phyloP scores from a whole-genome alignment of 1,139 yeast genomes.

The Insectozyma bohioensis region DNA sequence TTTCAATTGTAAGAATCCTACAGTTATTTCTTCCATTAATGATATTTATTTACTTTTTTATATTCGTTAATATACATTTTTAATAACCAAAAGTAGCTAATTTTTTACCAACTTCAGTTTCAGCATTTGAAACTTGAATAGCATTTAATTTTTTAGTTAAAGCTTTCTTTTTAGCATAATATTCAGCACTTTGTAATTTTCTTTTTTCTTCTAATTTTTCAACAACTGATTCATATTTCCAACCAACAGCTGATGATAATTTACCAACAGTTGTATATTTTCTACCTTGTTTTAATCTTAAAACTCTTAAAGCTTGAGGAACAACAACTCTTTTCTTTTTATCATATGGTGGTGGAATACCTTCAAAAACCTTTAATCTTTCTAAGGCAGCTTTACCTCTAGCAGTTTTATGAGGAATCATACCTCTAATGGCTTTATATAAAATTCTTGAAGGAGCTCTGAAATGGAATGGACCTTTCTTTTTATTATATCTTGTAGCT shows the following conservation, averaged over 20 bases:
- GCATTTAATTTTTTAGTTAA: slow-evolving; percentile 86
- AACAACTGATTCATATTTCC: slow-evolving; percentile 99
- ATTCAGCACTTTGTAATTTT: slow-evolving; percentile 98
- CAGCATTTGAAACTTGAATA: slow-evolving; percentile 80
- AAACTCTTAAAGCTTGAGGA: slow-evolving; percentile 99
- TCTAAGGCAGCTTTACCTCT: slow-evolving; percentile 99
- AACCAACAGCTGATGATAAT: slow-evolving; percentile 95
- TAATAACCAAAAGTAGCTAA: slow-evolving; percentile 82
- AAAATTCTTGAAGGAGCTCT: slow-evolving; percentile 99
- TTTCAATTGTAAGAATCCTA: slow-evolving; percentile 1
- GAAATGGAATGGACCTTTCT: slow-evolving; percentile 99
- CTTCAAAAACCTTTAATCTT: slow-evolving; percentile 99
- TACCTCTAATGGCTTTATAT: slow-evolving; percentile 99
- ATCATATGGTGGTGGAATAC: slow-evolving; percentile 99
- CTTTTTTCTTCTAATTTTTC: slow-evolving; percentile 99
- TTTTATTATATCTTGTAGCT: slow-evolving; percentile 98
- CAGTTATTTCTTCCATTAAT: not conserved
- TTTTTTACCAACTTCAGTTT: slow-evolving; percentile 71
- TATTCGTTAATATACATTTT: slow-evolving; percentile 20
- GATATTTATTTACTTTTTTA: not conserved
- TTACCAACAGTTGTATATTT: slow-evolving; percentile 98
- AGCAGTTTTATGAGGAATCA: slow-evolving; percentile 99
- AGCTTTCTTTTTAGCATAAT: slow-evolving; percentile 98
- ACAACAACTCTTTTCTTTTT: slow-evolving; percentile 99
- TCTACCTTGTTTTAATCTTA: slow-evolving; percentile 99